Evolutionary conservation across 1,284 basidiomycete genomes (phyloP).

Genomic region (Tylopilus orsonianus): DNA sequence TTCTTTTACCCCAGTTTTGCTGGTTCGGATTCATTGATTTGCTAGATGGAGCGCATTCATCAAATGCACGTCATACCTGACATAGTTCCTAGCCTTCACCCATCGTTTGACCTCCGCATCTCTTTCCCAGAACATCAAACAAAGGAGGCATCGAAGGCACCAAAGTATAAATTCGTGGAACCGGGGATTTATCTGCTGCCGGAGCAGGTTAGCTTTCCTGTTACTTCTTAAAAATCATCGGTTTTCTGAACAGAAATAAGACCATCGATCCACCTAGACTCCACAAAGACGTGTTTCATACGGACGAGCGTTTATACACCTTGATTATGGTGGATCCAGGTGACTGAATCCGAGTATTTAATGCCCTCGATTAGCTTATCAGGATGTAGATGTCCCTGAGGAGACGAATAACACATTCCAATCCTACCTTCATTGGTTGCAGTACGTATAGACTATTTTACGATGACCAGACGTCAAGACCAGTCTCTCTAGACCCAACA

Average conservation of each 20-base stretch:
- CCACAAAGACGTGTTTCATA: constrained; percentile 75
- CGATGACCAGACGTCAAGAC: not conserved
- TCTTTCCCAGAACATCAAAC: constrained; percentile 43
- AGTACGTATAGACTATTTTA: constrained; percentile 48
- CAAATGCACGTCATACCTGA: constrained; percentile 93
- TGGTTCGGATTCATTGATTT: constrained; percentile 1
- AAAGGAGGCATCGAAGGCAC: constrained; percentile 33
- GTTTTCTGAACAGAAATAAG: constrained; percentile 35
- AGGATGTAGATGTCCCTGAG: constrained; percentile 71
- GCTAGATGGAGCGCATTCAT: constrained; percentile 86
- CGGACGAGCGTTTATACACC: constrained; percentile 83
- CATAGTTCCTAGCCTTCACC: constrained; percentile 70
- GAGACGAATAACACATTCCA: constrained; percentile 63
- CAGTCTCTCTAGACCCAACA: constrained; percentile 63
- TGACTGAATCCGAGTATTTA: constrained; percentile 27
- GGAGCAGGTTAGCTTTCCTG: constrained; percentile 49
- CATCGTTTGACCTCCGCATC: constrained; percentile 73
- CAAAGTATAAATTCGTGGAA: constrained; percentile 56
- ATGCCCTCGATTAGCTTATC: constrained; percentile 5
- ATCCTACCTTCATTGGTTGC: constrained; percentile 84
- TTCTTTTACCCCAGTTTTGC: constrained; percentile 10
- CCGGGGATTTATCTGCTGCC: constrained; percentile 69
- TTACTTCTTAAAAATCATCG: not conserved
- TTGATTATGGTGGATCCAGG: constrained; percentile 86
- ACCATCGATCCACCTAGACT: constrained; percentile 64